Percentiles rank a stretch among this genome's conserved stretches.
Conservation (phyloP, 768 basidiomycete genomes). For the Tephrocybe rancida region DNA sequence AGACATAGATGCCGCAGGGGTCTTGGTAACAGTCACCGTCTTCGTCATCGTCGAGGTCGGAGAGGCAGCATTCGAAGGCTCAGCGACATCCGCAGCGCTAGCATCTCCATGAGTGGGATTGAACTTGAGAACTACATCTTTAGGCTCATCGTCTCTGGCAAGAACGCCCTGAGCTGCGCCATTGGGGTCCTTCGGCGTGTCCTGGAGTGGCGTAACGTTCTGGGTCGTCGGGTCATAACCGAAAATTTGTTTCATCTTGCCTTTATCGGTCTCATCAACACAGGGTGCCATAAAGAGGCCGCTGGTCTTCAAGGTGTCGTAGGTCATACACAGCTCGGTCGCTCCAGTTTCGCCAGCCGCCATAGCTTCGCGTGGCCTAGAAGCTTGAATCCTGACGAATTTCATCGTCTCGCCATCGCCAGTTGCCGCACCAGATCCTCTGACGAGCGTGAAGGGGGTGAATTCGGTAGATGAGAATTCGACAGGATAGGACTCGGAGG, state of each 20-base stretch:
- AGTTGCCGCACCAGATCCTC: conserved; percentile 5
- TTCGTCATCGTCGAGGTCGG: conserved; percentile 25
- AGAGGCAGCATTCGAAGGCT: conserved; percentile 16
- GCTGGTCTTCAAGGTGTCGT: conserved; percentile 27
- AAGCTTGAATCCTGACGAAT: conserved; percentile 42
- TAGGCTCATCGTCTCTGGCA: conserved; percentile 24
- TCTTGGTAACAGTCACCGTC: conserved; percentile 26
- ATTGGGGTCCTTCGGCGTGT: conserved; percentile 22
- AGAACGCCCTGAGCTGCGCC: conserved; percentile 16
- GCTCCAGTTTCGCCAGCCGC: conserved; percentile 35
- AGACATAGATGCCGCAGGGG: conserved; percentile 20
- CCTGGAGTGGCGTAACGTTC: conserved; percentile 57
- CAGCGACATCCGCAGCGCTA: conserved; percentile 17
- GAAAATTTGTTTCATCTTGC: conserved; percentile 59
- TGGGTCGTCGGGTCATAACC: conserved; percentile 51
- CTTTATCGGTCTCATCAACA: background rate
- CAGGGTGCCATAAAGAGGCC: conserved; percentile 22
- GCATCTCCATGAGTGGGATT: conserved; percentile 38
- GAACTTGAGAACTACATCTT: conserved; percentile 59
- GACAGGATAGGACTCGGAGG: conserved; percentile 34
- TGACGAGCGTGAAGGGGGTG: conserved; percentile 46
- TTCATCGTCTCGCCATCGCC: conserved; percentile 16
- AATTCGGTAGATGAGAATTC: conserved; percentile 51
- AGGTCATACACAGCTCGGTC: conserved; percentile 47
- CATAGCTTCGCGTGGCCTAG: conserved; percentile 27